Base-by-base conservation (phyloP, 116 monocot species). In the Iris pallida region DNA sequence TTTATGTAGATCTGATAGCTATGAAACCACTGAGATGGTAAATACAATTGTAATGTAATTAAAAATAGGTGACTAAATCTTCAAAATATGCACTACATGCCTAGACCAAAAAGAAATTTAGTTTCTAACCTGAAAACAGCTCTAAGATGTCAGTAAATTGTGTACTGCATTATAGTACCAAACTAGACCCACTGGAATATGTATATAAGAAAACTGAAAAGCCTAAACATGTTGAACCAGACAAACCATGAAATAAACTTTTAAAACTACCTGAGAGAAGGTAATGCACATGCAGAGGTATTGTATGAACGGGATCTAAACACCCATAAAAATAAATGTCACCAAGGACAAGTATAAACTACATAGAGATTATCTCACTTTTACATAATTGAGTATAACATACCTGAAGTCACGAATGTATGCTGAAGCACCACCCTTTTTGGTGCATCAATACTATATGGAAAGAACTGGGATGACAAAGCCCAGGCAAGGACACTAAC, bases 341-440 rank as follows among this genome's bases (percentile, higher is more conserved):
- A 30, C 30, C 3, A 3, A 30, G 30, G 30, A 30, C 30, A 30
- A 30, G 30, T 30, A 30, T 30, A 30, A 30, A 30, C 30, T 30
- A 30, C 30, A 30, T 30, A 30, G 30, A 30, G 30, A 30, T 30
- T 30, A 30, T 30, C 30, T 30, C 30, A 30, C 30, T 30, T 30
- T 64, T 45, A 64, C 17, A 47, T 7, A 13, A 51, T 42, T 53
- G 16, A 20, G 40, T 16, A 43, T 13, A 42, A 41, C n/a, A 48
- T 78, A 94, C 94, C 87, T 69, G 70, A 18, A 63, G 83, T 86
- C 9, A 78, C 49, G 68, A 87, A 82, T 44, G 76, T 83, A 68
- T 97, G 92, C 61, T 97, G 97, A 83, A 97, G 53, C 17, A 87
- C 85, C 61, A 92, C 81, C 75, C 97, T 89, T 81, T 97, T 97